Conservation (phyloP, 495 filamentous ascomycete species). For the Halenospora varia region DNA sequence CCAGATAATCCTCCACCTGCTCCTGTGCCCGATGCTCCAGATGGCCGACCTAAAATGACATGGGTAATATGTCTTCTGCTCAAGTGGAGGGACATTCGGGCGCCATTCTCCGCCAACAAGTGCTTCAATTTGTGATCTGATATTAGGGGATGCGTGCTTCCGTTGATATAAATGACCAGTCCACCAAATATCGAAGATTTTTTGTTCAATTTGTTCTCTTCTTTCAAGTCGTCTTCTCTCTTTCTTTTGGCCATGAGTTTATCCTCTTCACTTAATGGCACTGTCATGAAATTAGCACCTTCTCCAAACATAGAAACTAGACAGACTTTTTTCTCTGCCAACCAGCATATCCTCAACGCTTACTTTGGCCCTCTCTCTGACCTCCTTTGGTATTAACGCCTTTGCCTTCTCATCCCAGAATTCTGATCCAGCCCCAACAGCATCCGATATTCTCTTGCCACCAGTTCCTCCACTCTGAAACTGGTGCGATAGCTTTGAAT, state of each 20-base stretch:
- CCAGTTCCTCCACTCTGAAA: slow-evolving; percentile 49
- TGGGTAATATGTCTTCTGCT: slow-evolving; percentile 76
- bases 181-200: slow-evolving; percentile 54
- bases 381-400: slow-evolving; percentile 38
- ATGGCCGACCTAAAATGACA: slow-evolving; percentile 68
- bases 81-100: slow-evolving; percentile 59
- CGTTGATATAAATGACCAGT: slow-evolving; percentile 81
- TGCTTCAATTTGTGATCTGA: slow-evolving; percentile 86
- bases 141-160: slow-evolving; percentile 73
- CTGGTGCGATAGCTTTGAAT: slow-evolving; percentile 62
- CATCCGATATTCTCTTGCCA: slow-evolving; percentile 52
- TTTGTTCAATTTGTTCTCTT: slow-evolving; percentile 19
- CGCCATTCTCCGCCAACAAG: slow-evolving; percentile 71
- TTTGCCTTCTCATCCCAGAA: slow-evolving; percentile 42
- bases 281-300: slow-evolving; percentile 3
- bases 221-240: slow-evolving; percentile 32
- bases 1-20: slow-evolving; percentile 74
- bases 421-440: slow-evolving; percentile 50
- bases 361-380: slow-evolving; percentile 34
- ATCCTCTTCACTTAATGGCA: slow-evolving; percentile 26
- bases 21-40: slow-evolving; percentile 23
- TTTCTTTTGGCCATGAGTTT: slow-evolving; percentile 28
- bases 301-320: background rate
- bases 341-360: slow-evolving; percentile 46
- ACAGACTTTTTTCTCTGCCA: background rate